These are phyloP conservation scores for Tolypocladium pustulatum DNA, from an alignment of 2,329 filamentous ascomycete species.

Conservation along the genomic window DNA sequence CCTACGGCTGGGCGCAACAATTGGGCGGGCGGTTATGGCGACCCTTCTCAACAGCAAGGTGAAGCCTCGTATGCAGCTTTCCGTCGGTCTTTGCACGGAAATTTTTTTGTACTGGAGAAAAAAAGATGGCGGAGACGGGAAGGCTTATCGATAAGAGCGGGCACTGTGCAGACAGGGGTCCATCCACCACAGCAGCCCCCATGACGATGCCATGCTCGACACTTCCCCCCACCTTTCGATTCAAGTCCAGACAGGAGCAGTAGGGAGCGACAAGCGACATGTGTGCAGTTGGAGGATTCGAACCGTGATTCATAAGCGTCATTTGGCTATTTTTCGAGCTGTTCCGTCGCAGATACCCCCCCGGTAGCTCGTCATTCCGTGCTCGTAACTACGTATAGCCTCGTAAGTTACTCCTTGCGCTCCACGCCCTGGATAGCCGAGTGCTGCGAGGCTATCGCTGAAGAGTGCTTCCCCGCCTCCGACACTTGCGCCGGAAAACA, in stretches of 20 bases:
- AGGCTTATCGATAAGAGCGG: constrained; percentile 21
- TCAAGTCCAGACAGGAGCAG: not conserved
- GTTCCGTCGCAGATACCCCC: too few species aligned
- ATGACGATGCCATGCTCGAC: not conserved
- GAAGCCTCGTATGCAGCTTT: not conserved
- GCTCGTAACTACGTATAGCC: too few species aligned
- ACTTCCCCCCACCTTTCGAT: not conserved
- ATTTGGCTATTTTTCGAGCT: not conserved
- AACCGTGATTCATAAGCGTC: not conserved
- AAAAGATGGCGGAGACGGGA: constrained; percentile 9
- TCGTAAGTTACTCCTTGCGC: not conserved
- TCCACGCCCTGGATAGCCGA: not conserved
- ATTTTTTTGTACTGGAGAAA: constrained; percentile 5
- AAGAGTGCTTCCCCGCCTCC: not conserved
- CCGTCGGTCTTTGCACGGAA: not conserved
- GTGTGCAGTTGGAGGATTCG: not conserved
- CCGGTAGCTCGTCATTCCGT: too few species aligned
- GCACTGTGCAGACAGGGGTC: not conserved
- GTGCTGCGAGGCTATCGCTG: not conserved
- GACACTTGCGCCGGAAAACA: not conserved
- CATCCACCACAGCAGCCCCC: not conserved
- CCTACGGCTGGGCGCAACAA: constrained; percentile 2
- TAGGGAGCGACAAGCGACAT: too few species aligned
- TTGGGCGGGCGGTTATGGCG: not conserved
- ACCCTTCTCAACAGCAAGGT: not conserved